These are phyloP conservation scores for Zygosaccharomyces kombuchaensis DNA, from an alignment of 805 yeast species.

Conservation along the genomic window DNA sequence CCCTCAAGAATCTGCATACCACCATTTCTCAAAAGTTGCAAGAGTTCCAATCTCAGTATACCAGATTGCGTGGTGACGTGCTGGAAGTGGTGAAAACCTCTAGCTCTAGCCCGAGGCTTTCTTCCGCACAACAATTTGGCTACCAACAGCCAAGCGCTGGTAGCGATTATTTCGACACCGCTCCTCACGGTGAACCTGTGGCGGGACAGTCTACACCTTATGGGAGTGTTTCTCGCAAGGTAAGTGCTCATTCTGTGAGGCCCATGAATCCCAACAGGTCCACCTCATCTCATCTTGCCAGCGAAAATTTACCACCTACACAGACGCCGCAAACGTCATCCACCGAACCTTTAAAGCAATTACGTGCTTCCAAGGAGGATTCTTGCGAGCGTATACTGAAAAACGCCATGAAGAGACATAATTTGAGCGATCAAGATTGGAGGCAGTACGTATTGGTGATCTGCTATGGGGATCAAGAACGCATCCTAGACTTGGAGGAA, in stretches of 20 bases:
- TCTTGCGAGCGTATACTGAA: constrained; percentile 85
- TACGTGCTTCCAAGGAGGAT: constrained; percentile 84
- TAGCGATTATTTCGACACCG: constrained; percentile 22
- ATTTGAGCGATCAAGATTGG: constrained; percentile 75
- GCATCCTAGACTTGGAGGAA: constrained; percentile 77
- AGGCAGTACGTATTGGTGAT: constrained; percentile 82
- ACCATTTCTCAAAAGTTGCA: constrained; percentile 27
- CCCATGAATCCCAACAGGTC: constrained; percentile 11
- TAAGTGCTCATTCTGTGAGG: constrained; percentile 10
- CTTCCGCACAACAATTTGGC: constrained; percentile 10
- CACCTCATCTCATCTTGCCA: constrained; percentile 8
- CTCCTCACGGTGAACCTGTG: constrained; percentile 11
- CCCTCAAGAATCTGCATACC: constrained; percentile 25
- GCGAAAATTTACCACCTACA: constrained; percentile 8
- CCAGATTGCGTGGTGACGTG: constrained; percentile 29
- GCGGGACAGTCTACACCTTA: constrained; percentile 11
- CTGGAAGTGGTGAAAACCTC: constrained; percentile 28
- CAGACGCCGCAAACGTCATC: constrained; percentile 12
- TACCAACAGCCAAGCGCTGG: constrained; percentile 12
- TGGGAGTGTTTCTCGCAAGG: constrained; percentile 6
- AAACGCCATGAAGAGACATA: constrained; percentile 83
- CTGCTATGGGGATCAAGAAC: constrained; percentile 85
- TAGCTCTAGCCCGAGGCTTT: constrained; percentile 9
- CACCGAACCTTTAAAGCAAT: constrained; percentile 72
- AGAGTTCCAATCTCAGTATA: constrained; percentile 33